These are phyloP conservation scores for Seiridium unicorne DNA, from an alignment of 2,329 filamentous ascomycete genomes.

Conservation along the genomic window DNA sequence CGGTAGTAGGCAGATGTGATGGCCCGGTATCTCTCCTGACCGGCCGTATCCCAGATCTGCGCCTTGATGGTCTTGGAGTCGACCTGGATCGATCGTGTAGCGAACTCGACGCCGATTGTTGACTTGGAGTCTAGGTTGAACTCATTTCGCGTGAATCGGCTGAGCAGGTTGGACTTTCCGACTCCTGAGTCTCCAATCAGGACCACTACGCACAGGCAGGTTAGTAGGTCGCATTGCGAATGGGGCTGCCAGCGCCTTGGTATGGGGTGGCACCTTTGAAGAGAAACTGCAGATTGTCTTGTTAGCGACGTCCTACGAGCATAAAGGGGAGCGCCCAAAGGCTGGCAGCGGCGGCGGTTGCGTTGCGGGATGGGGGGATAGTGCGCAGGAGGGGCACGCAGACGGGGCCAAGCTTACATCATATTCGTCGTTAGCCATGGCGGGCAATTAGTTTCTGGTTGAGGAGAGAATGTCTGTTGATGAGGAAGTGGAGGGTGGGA, in stretches of 20 bases:
- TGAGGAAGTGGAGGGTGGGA: constrained; percentile 9
- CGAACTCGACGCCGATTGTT: constrained; percentile 98
- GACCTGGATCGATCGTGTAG: constrained; percentile 96
- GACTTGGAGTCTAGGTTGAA: constrained; percentile 99
- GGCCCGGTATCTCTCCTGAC: constrained; percentile 97
- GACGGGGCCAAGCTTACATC: constrained; percentile 68
- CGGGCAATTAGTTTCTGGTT: constrained; percentile 31
- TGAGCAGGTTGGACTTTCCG: constrained; percentile 99
- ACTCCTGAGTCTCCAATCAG: constrained; percentile 99
- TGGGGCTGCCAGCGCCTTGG: constrained; percentile 14
- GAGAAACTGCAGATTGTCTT: constrained; percentile 71
- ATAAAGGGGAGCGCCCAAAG: constrained; percentile 12
- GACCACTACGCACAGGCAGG: constrained; percentile 64
- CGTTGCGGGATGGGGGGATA: constrained; percentile 17
- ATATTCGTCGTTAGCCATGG: constrained; percentile 99
- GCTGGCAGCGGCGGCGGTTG: neutral
- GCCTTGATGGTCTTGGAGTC: constrained; percentile 99
- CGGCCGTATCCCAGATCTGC: constrained; percentile 99
- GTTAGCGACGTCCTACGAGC: constrained; percentile 23
- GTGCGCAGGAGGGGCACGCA: constrained; percentile 18
- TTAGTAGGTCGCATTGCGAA: constrained; percentile 28
- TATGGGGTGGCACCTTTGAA: constrained; percentile 78
- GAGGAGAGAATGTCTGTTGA: constrained; percentile 14
- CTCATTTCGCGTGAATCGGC: constrained; percentile 98
- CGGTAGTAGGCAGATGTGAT: constrained; percentile 99